Evolutionary conservation across 768 basidiomycete species (phyloP), one percentile per base, ranked within the genome.

Genomic region (Pleurotus pulmonarius): DNA sequence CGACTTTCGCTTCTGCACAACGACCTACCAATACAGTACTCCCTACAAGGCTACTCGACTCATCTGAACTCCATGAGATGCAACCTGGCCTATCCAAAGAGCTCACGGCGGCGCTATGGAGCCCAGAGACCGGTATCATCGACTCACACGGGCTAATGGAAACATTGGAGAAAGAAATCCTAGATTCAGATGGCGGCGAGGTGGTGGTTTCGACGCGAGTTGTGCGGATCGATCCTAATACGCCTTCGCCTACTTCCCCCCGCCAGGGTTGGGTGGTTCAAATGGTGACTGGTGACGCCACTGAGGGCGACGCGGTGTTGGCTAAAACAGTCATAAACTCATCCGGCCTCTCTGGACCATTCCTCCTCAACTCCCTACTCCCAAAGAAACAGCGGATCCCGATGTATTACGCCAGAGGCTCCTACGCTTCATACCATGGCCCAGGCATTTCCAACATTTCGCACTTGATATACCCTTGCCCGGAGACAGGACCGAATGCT

Each of bases 381-480:
- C 82, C 84, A 0, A 72, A 74, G 55, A 71, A 78, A 29, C 64
- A 72, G 49, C 81, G 80, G 9, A 78, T 94, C 54, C 85, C 89
- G 1, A 83, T 92, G 74, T 92, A 83, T 67, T 94, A 85, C 61
- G 92, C 83, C 2, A 82, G 83, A 57, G 94, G 94, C 6, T 90
- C 92, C 3, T 98, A 98, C 65, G 88, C 92, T 26, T 83, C 86
- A 3, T 98, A 98, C 70, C 79, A 80, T 47, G 94, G 95, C 5
- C 85, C 86, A 0, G 94, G 93, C 0, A 76, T 88, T 41, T 71
- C 77, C 12, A 68, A 77, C 11, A 76, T 97, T 55, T 79, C 78
- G 3, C 87, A 86, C 61, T 82, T 99, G 58, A 85, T 99, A 64
- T 98, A 99, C 72, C 95, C 96, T 2, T 94, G 91, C 59, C 94